Percentiles rank a stretch among this genome's conserved stretches.
phyloP scores from a whole-genome alignment of 352 stramenopile genomes.

The Phytophthora fragariae region DNA sequence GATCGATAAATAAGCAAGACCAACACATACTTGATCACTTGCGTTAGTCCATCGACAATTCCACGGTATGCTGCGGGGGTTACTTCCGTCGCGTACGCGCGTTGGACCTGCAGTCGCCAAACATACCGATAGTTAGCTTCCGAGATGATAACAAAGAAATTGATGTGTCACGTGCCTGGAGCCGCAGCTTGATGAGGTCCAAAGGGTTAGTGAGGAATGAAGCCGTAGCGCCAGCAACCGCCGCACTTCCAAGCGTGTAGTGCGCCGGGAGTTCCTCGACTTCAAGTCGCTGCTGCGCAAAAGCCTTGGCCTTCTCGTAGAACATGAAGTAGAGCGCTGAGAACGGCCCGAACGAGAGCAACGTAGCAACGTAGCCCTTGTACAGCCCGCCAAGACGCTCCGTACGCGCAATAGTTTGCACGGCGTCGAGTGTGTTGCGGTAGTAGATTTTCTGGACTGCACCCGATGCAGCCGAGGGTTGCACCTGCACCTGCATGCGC shows the following conservation, averaged over 20 bases:
- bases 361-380: constrained; percentile 94
- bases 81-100: constrained; percentile 47
- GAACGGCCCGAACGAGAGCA: constrained; percentile 97
- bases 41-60: constrained; percentile 89
- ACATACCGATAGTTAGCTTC: constrained; percentile 18
- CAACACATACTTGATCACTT: constrained; percentile 66
- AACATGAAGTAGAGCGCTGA: constrained; percentile 98
- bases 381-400: constrained; percentile 95
- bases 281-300: constrained; percentile 51
- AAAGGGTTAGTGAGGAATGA: constrained; percentile 98
- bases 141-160: not conserved
- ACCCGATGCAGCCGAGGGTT: constrained; percentile 4
- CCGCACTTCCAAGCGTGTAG: constrained; percentile 74
- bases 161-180: constrained; percentile 82
- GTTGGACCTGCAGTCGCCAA: constrained; percentile 46
- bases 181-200: constrained; percentile 96
- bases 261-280: constrained; percentile 58
- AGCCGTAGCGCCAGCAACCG: constrained; percentile 89
- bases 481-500: constrained; percentile 95
- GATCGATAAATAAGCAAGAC: not conserved
- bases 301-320: constrained; percentile 92
- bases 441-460: constrained; percentile 77
- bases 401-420: constrained; percentile 90
- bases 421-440: constrained; percentile 89
- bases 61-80: constrained; percentile 53